Conservation (phyloP, 2,329 filamentous ascomycete species). For the Fusarium ambrosium region DNA sequence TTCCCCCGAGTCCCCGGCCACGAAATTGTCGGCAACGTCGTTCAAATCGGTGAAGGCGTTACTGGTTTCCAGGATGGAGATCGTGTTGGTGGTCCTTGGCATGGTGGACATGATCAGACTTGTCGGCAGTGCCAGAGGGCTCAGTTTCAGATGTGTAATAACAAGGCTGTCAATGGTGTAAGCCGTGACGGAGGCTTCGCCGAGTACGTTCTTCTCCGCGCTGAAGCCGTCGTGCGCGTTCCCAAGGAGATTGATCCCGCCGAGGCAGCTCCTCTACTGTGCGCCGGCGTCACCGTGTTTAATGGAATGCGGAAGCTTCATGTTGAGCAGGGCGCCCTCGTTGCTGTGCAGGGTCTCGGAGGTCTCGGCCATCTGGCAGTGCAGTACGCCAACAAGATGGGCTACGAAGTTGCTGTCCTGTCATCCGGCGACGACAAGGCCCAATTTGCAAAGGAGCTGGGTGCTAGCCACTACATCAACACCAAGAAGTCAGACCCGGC, state of each 20-base stretch:
- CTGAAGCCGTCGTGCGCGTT: constrained; percentile 71
- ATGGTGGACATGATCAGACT: constrained; percentile 67
- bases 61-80: constrained; percentile 73
- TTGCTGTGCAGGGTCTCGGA: constrained; percentile 77
- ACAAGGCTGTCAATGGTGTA: constrained; percentile 74
- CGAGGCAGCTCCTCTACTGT: constrained; percentile 71
- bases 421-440: constrained; percentile 76
- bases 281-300: constrained; percentile 75
- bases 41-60: constrained; percentile 69
- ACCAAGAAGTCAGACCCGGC: constrained; percentile 64
- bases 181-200: constrained; percentile 76
- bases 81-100: constrained; percentile 68
- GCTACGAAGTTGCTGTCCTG: constrained; percentile 78
- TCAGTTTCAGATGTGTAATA: constrained; percentile 77
- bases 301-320: constrained; percentile 69
- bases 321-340: constrained; percentile 65
- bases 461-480: constrained; percentile 63
- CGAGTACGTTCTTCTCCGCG: constrained; percentile 72
- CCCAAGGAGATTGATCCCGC: constrained; percentile 66
- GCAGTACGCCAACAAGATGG: constrained; percentile 82
- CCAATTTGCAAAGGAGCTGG: constrained; percentile 69
- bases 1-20: constrained; percentile 78
- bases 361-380: constrained; percentile 84
- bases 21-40: constrained; percentile 78
- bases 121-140: constrained; percentile 75